phyloP scores from a whole-genome alignment of 2,329 filamentous ascomycete genomes.

The Elsinoe arachidis region DNA sequence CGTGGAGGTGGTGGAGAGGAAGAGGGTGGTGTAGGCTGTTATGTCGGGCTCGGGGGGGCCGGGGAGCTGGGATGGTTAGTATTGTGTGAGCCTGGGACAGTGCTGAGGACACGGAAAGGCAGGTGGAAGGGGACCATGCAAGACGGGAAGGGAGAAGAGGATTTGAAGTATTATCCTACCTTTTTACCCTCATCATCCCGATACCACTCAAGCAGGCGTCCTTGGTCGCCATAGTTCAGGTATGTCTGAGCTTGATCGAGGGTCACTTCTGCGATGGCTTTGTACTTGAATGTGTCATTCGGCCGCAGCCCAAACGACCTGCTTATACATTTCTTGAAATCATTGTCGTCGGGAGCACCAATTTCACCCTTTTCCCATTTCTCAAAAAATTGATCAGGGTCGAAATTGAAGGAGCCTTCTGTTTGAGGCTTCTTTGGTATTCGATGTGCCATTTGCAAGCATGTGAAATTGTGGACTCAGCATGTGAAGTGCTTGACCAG shows the following conservation, averaged over 20 bases:
- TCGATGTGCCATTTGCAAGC: slow-evolving; percentile 19
- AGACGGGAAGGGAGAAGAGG: slow-evolving; percentile 3
- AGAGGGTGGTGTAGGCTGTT: slow-evolving; percentile 58
- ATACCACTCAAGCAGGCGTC: slow-evolving; percentile 46
- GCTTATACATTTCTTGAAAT: slow-evolving; percentile 39
- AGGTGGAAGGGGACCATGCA: background rate
- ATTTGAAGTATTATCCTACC: slow-evolving; percentile 22
- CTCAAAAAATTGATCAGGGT: slow-evolving; percentile 38
- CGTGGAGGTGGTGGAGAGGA: slow-evolving; percentile 52
- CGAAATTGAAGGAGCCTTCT: slow-evolving; percentile 36
- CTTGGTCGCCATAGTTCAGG: slow-evolving; percentile 37
- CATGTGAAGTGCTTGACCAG: background rate
- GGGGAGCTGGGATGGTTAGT: slow-evolving; percentile 20
- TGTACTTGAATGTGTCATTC: slow-evolving; percentile 42
- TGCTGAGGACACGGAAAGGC: background rate
- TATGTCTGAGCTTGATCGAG: slow-evolving; percentile 42
- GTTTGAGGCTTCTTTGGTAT: slow-evolving; percentile 29
- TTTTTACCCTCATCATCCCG: slow-evolving; percentile 31
- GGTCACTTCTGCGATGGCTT: slow-evolving; percentile 43
- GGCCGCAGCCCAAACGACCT: slow-evolving; percentile 39
- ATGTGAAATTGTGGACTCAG: background rate
- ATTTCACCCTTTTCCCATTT: slow-evolving; percentile 34
- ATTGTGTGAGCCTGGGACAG: background rate
- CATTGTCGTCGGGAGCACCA: slow-evolving; percentile 32
- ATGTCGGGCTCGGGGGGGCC: slow-evolving; percentile 51